A percentile compares a stretch with the other conserved stretches of the same genome.
Conservation (phyloP, 2,329 filamentous ascomycete genomes). For the Nothomitra cinnamomea region DNA sequence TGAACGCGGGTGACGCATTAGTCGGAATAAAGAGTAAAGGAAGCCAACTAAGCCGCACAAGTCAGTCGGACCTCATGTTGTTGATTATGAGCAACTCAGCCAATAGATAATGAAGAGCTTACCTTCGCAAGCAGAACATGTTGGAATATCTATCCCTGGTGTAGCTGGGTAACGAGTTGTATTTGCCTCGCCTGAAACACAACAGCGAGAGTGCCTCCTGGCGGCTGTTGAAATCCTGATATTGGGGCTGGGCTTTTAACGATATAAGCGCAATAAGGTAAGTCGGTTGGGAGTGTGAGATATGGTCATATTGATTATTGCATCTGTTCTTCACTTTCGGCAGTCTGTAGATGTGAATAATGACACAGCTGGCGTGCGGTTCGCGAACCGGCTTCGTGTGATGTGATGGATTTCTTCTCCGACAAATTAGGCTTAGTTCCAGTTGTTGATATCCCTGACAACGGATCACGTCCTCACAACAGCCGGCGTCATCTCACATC, state of each 20-base stretch:
- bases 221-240: too few relatives aligned
- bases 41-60: constrained; percentile 46
- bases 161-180: background rate
- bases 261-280: too few relatives aligned
- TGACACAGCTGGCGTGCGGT: too few relatives aligned
- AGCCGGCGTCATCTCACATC: background rate
- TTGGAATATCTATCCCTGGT: constrained; percentile 8
- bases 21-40: constrained; percentile 79
- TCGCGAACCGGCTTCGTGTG: too few relatives aligned
- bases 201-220: too few relatives aligned
- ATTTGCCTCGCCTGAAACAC: background rate
- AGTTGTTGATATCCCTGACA: background rate
- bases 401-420: too few relatives aligned
- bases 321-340: too few relatives aligned
- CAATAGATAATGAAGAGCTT: constrained; percentile 8
- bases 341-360: too few relatives aligned
- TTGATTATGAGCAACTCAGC: background rate
- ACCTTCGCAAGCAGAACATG: constrained; percentile 50
- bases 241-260: too few relatives aligned
- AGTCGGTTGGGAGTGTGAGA: too few relatives aligned
- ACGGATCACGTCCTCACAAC: background rate
- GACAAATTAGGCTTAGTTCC: background rate
- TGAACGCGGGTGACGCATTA: constrained; percentile 70
- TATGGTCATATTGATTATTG: too few relatives aligned
- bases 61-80: background rate